Evolutionary conservation across 768 basidiomycete genomes (phyloP), one percentile per base, ranked within the genome.

Genomic region (Dacryopinax spathularia): DNA sequence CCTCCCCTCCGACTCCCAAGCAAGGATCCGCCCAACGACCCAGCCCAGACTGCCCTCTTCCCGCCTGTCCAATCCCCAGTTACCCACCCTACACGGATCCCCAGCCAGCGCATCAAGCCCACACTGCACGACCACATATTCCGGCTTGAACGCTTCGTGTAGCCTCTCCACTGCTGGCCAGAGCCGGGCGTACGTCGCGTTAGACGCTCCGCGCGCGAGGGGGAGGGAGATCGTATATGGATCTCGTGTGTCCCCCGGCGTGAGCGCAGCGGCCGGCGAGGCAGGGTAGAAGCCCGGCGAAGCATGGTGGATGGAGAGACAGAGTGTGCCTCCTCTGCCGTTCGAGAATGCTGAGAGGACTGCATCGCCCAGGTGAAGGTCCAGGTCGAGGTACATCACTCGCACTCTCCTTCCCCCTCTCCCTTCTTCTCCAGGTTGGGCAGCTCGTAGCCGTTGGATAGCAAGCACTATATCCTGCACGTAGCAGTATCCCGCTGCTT

Each of bases 401-500:
- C 88, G 82, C 0, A 82, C 78, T 65, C 79, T 81, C 62, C 74
- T 71, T 37, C 13, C 27, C 64, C 29, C 33, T 34, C 18, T 5
- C 63, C 27, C 7, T 22, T 29, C 43, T 1, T 60, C 35, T 1
- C 0, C 59, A 34, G 2, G 65, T 15, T 65, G 66, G 0, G 69
- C 67, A 4, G 75, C 65, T 20, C 78, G 78, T 41, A 96, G 79
- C 2, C 81, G 76, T 63, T 94, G 80, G 64, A 96, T 84, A 0
- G 87, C 87, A 1, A 97, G 80, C 10, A 92, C 81, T 62, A 87
- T 85, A 71, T 97, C 94, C 1, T 91, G 88, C 22, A 97, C 88
- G 71, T 96, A 98, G 77, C 94, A 98, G 74, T 89, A 98, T 0
- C 94, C 94, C 2, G 88, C 84, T 0, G 92, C 92, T 41, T 77